Base-by-base conservation (phyloP, 2,329 filamentous ascomycete genomes). In the Penicillium frequentans region DNA sequence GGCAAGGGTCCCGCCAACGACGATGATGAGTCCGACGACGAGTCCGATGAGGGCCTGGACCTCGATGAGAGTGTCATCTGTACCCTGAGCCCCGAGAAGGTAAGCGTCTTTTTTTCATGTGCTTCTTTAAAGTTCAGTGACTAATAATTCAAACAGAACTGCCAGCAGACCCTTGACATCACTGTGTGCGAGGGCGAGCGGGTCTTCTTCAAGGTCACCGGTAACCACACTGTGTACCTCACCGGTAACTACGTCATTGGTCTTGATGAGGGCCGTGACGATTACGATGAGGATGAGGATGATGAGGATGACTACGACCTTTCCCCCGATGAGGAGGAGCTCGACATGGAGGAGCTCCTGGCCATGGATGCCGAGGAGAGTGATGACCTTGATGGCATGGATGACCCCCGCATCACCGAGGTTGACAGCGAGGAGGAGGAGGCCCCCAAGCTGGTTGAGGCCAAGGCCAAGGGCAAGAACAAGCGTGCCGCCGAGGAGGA, bases 241-340 rank as follows among this genome's bases (percentile, higher is more conserved):
- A 98, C 93, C 61, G 95, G 95, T 68, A 99, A 99, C 86, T 98
- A 96, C 78, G 85, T 99, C 66, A 85, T 95, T 61, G 82, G 85
- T 71, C 81, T 86, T 61, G 82, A 87, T 57, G 80, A 84, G 47
- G 84, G 72, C 56, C 75, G 62, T 56, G 45, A 59, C 49, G 48
- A 61, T 59, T 56, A 76, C 62, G 77, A 81, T 42, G 79, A 83
- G 42, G 79, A 89, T 47, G 84, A 88, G 50, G 83, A 84, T 47
- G 84, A 84, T 21, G 80, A 83, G 27, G 86, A 87, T 58, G 89
- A 91, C 58, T 95, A 96, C 73, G 91, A 96, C 70, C 82, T 95
- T 52, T 89, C 89, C 43, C 89, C 88, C 26, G 90, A 91, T 66
- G 85, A 90, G 74, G 88, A 91, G 68, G 91, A 93, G 76, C 83